Conservation (phyloP, 176 grass and related monocot species). For the Carex scoparia region DNA sequence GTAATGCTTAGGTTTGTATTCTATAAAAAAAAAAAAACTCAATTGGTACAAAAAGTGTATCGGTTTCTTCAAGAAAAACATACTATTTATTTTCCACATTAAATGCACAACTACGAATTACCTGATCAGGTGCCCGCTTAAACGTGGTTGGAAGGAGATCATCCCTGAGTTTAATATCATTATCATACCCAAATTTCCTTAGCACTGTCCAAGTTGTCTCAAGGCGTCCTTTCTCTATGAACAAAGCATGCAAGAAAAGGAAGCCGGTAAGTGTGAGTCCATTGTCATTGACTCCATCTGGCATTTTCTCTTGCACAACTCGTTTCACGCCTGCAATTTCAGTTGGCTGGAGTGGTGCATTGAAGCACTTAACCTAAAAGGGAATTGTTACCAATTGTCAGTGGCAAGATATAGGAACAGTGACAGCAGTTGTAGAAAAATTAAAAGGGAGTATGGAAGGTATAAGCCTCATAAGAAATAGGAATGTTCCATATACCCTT, state of each 20-base stretch:
- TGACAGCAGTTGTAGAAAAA: background rate
- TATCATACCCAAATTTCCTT: constrained; percentile 96
- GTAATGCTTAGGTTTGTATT: background rate
- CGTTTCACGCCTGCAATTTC: constrained; percentile 93
- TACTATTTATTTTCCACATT: background rate
- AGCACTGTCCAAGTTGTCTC: constrained; percentile 98
- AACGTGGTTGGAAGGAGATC: constrained; percentile 69
- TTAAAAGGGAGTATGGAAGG: background rate
- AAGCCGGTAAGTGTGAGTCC: constrained; percentile 95
- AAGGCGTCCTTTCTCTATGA: constrained; percentile 94
- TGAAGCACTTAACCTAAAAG: constrained; percentile 84
- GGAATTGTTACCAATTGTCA: background rate
- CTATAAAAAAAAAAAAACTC: background rate
- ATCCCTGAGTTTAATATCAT: constrained; percentile 92
- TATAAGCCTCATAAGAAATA: background rate
- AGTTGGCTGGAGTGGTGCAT: constrained; percentile 76
- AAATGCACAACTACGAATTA: constrained; percentile 21
- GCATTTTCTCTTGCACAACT: constrained; percentile 96
- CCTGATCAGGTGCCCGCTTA: constrained; percentile 90
- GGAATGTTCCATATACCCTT: background rate
- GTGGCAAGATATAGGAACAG: background rate
- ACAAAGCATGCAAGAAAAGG: constrained; percentile 90
- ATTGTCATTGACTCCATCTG: constrained; percentile 74
- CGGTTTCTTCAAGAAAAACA: background rate
- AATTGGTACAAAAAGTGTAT: background rate